These are phyloP conservation scores for Auricularia heimuer DNA, from an alignment of 768 basidiomycete species.

Conservation along the genomic window DNA sequence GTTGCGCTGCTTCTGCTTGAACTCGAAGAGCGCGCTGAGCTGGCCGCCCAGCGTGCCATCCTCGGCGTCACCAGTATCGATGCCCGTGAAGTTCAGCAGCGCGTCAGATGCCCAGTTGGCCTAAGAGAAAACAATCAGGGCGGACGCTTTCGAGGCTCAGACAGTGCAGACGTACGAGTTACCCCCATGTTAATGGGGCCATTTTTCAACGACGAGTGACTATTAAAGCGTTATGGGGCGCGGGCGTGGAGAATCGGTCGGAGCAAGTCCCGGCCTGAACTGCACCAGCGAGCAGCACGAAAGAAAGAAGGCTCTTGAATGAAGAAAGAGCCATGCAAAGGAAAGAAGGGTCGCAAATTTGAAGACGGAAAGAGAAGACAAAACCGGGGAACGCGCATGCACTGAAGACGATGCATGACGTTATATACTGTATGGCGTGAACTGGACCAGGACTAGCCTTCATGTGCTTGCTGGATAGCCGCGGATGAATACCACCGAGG, in stretches of 20 bases:
- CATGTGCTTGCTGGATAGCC: too few species aligned
- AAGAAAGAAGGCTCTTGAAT: not conserved
- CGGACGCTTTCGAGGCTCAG: not conserved
- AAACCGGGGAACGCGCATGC: not conserved
- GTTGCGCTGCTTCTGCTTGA: slow-evolving; percentile 14
- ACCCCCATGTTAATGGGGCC: not conserved
- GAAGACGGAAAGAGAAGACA: not conserved
- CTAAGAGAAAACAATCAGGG: not conserved
- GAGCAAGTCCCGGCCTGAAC: not conserved
- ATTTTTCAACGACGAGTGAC: not conserved
- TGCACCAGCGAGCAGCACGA: not conserved
- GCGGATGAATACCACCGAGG: too few species aligned
- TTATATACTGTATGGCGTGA: too few species aligned
- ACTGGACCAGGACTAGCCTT: too few species aligned
- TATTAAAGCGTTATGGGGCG: not conserved
- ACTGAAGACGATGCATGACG: too few species aligned
- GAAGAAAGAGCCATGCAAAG: not conserved
- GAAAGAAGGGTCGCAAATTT: not conserved
- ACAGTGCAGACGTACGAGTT: not conserved
- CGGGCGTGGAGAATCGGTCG: not conserved
- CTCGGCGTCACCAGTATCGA: slow-evolving; percentile 16
- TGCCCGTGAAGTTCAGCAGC: slow-evolving; percentile 15
- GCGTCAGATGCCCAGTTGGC: not conserved
- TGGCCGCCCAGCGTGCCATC: not conserved
- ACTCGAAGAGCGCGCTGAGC: not conserved